Base-by-base conservation (phyloP, 2,329 filamentous ascomycete species). In the Fusarium coicis region DNA sequence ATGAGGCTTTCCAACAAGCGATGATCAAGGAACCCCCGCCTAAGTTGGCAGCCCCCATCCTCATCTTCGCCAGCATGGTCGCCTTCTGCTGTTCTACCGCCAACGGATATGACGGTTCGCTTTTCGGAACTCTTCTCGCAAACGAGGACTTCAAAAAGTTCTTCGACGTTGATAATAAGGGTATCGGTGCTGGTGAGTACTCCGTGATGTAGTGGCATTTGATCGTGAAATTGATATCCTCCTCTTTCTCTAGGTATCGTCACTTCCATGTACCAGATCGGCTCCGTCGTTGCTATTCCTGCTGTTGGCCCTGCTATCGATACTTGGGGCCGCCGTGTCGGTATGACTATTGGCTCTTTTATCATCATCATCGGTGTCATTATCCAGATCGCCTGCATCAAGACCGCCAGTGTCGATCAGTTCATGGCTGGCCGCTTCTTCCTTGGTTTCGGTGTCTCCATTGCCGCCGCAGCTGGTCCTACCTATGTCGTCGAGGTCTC, bases 371-470 rank as follows among this genome's bases (percentile, higher is more conserved):
- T 86, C 49, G 80, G 86, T 21, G 82, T 85, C 21, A 76, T 84
- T 46, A 82, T 88, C 55, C 86, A 87, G 67, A 81, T 81, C 39
- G 81, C 83, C 2, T 81, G 83, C 61, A 66, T 57, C 68, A 79
- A 75, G 26, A 46, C 40, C 61, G 78, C 61, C 14, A 74, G 52
- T 10, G 65, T 73, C 7, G 68, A 70, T n/a, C 84, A 86, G 55
- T 87, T 87, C 75, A 85, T 87, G 79, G 85, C 84, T 50, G 89
- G 89, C 9, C 86, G 89, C 10, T 91, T 91, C 80, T 80, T 91
- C 42, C 85, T 91, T 4, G 89, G 89, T 42, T 91, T 91, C 68
- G 86, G 86, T 61, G 85, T 87, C 58, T 81, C 82, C 26, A 84
- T 87, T 60, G 84, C 83, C 23, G 82, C 84, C 3, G 81, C 84